A percentile compares a stretch with the other conserved stretches of the same genome.
These are phyloP conservation scores for Cutaneotrichosporon mucoides DNA, from an alignment of 1,284 basidiomycete species.

Conservation along the genomic window DNA sequence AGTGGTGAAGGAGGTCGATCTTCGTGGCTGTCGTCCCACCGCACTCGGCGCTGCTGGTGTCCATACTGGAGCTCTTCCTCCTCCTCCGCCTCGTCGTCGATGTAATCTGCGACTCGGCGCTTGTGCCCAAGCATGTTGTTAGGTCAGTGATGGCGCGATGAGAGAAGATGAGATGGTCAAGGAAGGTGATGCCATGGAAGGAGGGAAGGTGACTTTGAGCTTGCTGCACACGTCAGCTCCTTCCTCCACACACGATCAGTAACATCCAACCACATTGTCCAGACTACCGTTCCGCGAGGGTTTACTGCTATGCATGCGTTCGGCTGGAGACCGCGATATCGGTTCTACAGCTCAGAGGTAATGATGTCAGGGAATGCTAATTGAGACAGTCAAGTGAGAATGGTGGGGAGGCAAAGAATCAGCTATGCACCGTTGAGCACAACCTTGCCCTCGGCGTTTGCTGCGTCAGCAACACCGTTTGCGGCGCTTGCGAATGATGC, in stretches of 20 bases:
- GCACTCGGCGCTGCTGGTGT: not conserved
- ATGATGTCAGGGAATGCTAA: constrained; percentile 2
- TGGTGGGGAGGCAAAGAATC: not conserved
- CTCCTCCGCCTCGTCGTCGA: not conserved
- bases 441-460: constrained; percentile 3
- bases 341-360: not conserved
- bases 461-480: constrained; percentile 34
- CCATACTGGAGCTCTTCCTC: not conserved
- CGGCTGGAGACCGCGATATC: not conserved
- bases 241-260: too few relatives aligned
- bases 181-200: not conserved
- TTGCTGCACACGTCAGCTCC: constrained; percentile 3
- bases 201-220: not conserved
- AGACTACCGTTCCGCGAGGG: not conserved
- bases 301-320: constrained; percentile 7
- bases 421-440: constrained; percentile 9
- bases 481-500: constrained; percentile 40
- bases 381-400: constrained; percentile 1
- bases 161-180: not conserved
- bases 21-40: not conserved
- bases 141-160: not conserved
- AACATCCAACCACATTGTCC: too few relatives aligned
- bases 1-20: not conserved
- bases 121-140: not conserved
- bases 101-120: not conserved